Evolutionary conservation across 2,329 filamentous ascomycete species (phyloP).

Genomic region (Mycocentrospora acerina): DNA sequence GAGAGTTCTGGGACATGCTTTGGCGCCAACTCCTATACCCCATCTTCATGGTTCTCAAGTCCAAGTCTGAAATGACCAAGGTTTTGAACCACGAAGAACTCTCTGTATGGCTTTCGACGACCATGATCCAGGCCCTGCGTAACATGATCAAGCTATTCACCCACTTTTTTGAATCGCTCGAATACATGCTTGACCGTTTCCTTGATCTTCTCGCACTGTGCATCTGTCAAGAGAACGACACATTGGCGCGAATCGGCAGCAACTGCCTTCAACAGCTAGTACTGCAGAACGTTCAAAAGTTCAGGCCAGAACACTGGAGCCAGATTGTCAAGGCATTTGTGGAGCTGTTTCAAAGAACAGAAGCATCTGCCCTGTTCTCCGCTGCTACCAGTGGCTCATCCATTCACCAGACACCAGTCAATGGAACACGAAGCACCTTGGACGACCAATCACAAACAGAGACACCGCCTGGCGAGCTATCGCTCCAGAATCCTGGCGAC

Average conservation of each 20-base stretch:
- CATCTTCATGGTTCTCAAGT: constrained; percentile 97
- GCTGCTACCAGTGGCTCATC: constrained; percentile 60
- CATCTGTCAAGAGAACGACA: constrained; percentile 99
- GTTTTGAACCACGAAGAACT: constrained; percentile 94
- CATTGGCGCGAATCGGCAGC: constrained; percentile 94
- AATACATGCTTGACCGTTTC: constrained; percentile 99
- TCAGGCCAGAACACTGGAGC: constrained; percentile 82
- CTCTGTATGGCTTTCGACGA: constrained; percentile 97
- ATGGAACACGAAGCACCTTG: constrained; percentile 47
- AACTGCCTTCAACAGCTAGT: constrained; percentile 98
- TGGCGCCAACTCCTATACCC: constrained; percentile 97
- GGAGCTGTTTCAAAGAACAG: constrained; percentile 90
- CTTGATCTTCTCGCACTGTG: constrained; percentile 90
- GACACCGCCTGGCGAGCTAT: constrained; percentile 34
- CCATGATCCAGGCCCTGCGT: constrained; percentile 96
- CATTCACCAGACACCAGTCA: constrained; percentile 50
- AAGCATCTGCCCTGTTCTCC: constrained; percentile 92
- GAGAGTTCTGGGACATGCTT: constrained; percentile 97
- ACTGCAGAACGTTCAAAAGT: constrained; percentile 92
- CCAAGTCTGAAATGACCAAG: constrained; percentile 94
- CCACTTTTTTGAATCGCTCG: constrained; percentile 93
- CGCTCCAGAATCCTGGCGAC: constrained; percentile 36
- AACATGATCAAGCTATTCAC: constrained; percentile 99
- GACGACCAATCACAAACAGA: constrained; percentile 46
- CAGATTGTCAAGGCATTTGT: constrained; percentile 96